A percentile compares a stretch with the other conserved stretches of the same genome.
These are phyloP conservation scores for Crithidia thermophila DNA, from an alignment of 208 protist species.

Conservation along the genomic window DNA sequence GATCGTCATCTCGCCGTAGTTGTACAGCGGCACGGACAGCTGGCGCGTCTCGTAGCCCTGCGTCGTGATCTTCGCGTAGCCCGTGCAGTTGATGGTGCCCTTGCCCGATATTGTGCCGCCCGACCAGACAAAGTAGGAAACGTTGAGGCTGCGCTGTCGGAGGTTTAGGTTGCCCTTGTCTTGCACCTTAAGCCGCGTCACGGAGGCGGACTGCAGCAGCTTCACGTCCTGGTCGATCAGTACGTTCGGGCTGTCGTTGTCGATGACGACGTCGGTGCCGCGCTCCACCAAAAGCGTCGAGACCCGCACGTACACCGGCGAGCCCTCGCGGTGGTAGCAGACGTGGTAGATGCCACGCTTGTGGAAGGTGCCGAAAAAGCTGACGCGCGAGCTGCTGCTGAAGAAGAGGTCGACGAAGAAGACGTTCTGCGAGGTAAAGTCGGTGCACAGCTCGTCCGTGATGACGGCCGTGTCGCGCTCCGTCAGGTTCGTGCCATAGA, in stretches of 20 bases:
- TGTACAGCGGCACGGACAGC: conserved; percentile 62
- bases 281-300: conserved; percentile 75
- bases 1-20: conserved; percentile 85
- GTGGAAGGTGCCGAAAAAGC: conserved; percentile 69
- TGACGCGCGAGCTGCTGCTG: conserved; percentile 62
- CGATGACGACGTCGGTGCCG: conserved; percentile 51
- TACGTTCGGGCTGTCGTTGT: conserved; percentile 51
- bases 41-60: conserved; percentile 66
- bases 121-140: conserved; percentile 81
- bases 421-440: conserved; percentile 65
- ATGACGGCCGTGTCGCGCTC: conserved; percentile 75
- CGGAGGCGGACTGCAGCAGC: conserved; percentile 48
- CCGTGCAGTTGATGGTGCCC: conserved; percentile 68
- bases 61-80: conserved; percentile 62
- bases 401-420: conserved; percentile 75
- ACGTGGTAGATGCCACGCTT: conserved; percentile 75
- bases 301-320: conserved; percentile 58
- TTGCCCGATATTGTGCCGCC: conserved; percentile 74
- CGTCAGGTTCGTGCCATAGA: conserved; percentile 81
- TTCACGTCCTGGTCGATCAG: conserved; percentile 65
- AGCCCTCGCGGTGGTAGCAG: conserved; percentile 75
- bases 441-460: conserved; percentile 68
- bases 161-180: conserved; percentile 67
- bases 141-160: conserved; percentile 60
- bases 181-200: conserved; percentile 66